phyloP scores from a whole-genome alignment of 345 rosid species.

The Salix purpurea region DNA sequence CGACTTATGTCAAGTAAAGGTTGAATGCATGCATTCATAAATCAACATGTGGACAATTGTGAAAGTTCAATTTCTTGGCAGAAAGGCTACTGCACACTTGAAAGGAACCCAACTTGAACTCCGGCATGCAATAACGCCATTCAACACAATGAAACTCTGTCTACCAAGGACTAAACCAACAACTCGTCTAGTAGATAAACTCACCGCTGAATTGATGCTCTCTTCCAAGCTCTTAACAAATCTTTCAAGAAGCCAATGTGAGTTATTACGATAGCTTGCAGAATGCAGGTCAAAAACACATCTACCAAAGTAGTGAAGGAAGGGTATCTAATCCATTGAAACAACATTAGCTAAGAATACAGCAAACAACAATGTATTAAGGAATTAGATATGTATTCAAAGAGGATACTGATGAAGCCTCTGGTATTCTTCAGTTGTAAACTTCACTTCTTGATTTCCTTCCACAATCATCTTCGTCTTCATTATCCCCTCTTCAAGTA shows the following conservation, averaged over 20 bases:
- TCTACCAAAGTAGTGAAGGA: constrained; percentile 22
- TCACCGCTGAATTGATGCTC: constrained; percentile 18
- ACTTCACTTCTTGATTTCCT: constrained; percentile 27
- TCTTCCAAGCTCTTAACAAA: constrained; percentile 26
- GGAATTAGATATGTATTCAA: neutral
- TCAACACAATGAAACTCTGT: no score
- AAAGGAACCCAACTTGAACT: neutral
- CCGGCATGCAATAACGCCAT: neutral
- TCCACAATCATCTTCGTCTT: constrained; percentile 26
- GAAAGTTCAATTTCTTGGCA: neutral
- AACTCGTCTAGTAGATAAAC: neutral
- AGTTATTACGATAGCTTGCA: constrained; percentile 5
- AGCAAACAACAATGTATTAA: neutral
- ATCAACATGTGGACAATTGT: neutral
- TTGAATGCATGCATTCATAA: neutral
- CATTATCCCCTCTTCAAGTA: constrained; percentile 24
- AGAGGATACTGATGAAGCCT: constrained; percentile 28
- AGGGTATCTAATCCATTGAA: constrained; percentile 1
- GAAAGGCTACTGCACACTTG: neutral
- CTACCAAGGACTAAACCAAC: neutral
- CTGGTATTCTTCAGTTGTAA: constrained; percentile 23
- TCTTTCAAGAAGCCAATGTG: constrained; percentile 19
- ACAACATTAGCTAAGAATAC: neutral
- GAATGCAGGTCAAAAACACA: constrained; percentile 22
- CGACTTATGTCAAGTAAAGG: neutral